Evolutionary conservation across 2,329 filamentous ascomycete genomes (phyloP).

Genomic region (Colletotrichum acutatum): DNA sequence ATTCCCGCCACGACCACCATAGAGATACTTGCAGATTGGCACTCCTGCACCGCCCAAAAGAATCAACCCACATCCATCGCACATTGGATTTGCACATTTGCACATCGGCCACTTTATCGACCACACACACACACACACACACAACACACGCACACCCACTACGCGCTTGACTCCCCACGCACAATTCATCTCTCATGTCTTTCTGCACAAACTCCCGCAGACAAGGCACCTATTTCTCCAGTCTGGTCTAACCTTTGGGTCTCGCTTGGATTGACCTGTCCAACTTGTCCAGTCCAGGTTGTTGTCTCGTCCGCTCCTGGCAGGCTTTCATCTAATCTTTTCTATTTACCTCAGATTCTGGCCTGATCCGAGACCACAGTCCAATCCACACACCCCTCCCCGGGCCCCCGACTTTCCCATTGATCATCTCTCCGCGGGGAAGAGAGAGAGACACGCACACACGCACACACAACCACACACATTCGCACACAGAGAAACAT

Average conservation of each 20-base stretch:
- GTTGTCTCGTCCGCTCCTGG: not conserved
- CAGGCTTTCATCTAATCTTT: not conserved
- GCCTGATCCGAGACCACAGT: conserved; percentile 19
- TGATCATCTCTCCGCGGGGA: conserved; percentile 6
- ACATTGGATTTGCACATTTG: not conserved
- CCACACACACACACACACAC: conserved; percentile 47
- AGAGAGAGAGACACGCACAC: not conserved
- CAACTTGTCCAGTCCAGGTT: not conserved
- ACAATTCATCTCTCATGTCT: not conserved
- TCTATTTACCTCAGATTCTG: not conserved
- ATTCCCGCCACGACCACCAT: not conserved
- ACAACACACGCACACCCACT: conserved; percentile 42
- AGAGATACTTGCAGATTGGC: not conserved
- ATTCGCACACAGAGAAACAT: conserved; percentile 13
- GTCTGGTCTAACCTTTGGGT: not conserved
- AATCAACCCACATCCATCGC: conserved; percentile 31
- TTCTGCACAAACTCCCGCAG: conserved; percentile 5
- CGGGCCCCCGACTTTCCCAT: not conserved
- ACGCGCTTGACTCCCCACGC: conserved; percentile 46
- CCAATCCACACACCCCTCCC: conserved; percentile 1
- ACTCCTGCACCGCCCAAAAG: conserved; percentile 7
- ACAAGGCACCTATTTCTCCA: not conserved
- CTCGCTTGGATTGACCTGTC: not conserved
- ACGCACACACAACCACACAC: not conserved
- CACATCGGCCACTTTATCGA: conserved; percentile 11